Evolutionary conservation across 2,329 filamentous ascomycete species (phyloP).

Genomic region (Calonectria ilicicola): DNA sequence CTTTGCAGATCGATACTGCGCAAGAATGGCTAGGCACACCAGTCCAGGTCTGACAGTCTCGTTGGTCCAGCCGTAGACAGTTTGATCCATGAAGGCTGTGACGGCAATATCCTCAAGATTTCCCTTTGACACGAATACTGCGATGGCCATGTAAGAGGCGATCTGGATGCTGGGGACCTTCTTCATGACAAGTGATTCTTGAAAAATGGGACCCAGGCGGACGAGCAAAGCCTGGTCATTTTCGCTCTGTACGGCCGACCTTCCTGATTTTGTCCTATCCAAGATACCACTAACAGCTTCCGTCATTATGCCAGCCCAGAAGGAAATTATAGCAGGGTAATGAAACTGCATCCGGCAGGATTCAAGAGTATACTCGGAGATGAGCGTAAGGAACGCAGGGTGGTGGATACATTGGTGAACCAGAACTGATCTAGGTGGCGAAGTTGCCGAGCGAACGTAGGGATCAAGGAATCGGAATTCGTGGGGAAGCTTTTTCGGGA

Average conservation of each 20-base stretch:
- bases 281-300: conserved; percentile 88
- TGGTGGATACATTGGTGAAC: conserved; percentile 88
- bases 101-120: conserved; percentile 82
- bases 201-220: conserved; percentile 75
- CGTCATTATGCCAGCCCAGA: conserved; percentile 91
- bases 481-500: conserved; percentile 79
- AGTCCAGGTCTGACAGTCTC: conserved; percentile 81
- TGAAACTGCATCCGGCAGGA: conserved; percentile 79
- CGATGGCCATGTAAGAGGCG: conserved; percentile 91
- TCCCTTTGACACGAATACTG: conserved; percentile 87
- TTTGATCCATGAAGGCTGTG: conserved; percentile 90
- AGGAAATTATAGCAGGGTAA: conserved; percentile 82
- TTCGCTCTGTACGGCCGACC: conserved; percentile 80
- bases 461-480: conserved; percentile 88
- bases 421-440: conserved; percentile 83
- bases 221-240: conserved; percentile 84
- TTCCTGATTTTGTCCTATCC: conserved; percentile 80
- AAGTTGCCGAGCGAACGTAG: conserved; percentile 82
- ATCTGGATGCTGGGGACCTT: conserved; percentile 83
- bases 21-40: conserved; percentile 83
- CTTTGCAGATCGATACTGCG: conserved; percentile 80
- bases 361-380: conserved; percentile 84
- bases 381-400: conserved; percentile 76
- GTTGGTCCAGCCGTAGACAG: conserved; percentile 80
- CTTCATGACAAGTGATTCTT: conserved; percentile 81